Base-by-base conservation (phyloP, 495 filamentous ascomycete genomes). In the Penicillium roqueforti region DNA sequence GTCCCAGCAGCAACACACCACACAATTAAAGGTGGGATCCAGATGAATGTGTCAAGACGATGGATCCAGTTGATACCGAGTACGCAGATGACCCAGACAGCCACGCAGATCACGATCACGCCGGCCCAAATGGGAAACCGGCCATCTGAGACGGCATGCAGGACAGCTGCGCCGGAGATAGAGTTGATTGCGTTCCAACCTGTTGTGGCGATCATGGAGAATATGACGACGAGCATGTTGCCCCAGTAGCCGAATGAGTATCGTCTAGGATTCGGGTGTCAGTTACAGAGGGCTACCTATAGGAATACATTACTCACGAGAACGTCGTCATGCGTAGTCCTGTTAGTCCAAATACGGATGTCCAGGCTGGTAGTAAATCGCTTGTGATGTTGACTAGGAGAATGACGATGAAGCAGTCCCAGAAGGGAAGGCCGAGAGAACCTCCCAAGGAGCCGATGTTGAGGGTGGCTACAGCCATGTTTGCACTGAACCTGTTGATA, bases 401-500 rank as follows among this genome's bases (percentile, higher is more conserved):
- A 50, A 87, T 84, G 51, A 86, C 70, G 5, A 85, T 69, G 51
- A 88, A 83, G 20, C 82, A 83, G 8, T 84, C 83, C 72, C 74
- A 85, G 45, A 83, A 67, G 0, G 45, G 47, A 14, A 68, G 62
- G 8, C 65, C 62, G 1, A 68, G 39, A 1, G 55, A 39, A 7
- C 62, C 65, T 9, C 65, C 79, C 0, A 87, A 65, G 4, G 83
- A 78, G 9, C 84, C 85, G 38, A 87, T 77, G 20, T 83, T 84
- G 51, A 88, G 83, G 8, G 84, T 80, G 1, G 78, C 79, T 13
- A 87, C 80, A 14, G 82, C 81, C 78, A 87, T 83, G 59, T 87
- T 88, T 43, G 82, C 80, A 2, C 83, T 83, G 39, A 87, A 69
- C 64, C 61, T 67, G 23, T 55, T 42, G 16, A n/a, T 23, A 13